Evolutionary conservation across 2,329 filamentous ascomycete species (phyloP), one percentile per base, ranked within the genome.

Genomic region (Scortechinia acanthostroma): DNA sequence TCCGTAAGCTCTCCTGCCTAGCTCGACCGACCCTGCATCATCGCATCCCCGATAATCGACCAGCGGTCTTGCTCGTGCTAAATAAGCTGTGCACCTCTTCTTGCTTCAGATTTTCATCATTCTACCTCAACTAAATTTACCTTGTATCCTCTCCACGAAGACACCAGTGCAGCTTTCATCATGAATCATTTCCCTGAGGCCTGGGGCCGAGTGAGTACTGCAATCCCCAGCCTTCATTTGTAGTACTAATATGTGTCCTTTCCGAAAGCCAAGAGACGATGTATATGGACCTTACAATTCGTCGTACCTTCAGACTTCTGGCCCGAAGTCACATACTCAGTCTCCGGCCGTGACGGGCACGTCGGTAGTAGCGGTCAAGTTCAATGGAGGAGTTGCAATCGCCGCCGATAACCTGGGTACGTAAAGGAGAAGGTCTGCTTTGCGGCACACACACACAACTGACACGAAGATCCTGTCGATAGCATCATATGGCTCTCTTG

Each of bases 401-500:
- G 93, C 91, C 44, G 89, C 93, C 57, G 93, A 98, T 68, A 98
- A 97, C 72, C 73, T 98, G 52, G 90, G 90, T 95, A 73, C 46
- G 73, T 55, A 23, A 19, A 40, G 10, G 10, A 21, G 25, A 40
- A 40, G 14, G 6, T 10, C 17, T 6, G 20, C 14, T 19, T 40
- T 17, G 20, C 17, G 17, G 20, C 14, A 15, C 6, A 13, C 35
- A 40, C 10, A n/a, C n/a, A 30, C 42, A 40, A 43, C 49, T 52
- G 28, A 51, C 46, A 40, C 35, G 43, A 43, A 22, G n/a, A 10
- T 43, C 23, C 14, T 37, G 22, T 19, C 10, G 43, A 43, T 59
- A 95, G 93, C 93, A 55, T 98, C 93, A 47, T 98, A 98, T 68
- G 93, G 93, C 63, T 96, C 93, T 47, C 87, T 91, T 53, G 91